A percentile compares a stretch with the other conserved stretches of the same genome.
These are phyloP conservation scores for Heritiera fomes DNA, from an alignment of 345 rosid genomes.

Conservation along the genomic window DNA sequence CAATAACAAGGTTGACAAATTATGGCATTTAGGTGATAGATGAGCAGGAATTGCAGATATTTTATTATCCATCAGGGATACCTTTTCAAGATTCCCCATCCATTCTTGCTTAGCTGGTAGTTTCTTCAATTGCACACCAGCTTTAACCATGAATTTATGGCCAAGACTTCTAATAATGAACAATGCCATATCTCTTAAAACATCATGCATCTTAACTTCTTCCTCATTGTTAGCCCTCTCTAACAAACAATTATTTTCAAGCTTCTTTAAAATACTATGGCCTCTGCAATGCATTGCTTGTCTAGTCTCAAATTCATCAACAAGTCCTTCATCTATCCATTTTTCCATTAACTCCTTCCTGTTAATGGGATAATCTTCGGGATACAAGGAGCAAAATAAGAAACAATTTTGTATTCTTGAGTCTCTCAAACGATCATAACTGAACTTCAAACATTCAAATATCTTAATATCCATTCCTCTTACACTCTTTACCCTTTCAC, in stretches of 20 bases:
- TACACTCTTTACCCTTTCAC: neutral
- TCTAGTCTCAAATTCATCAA: slow-evolving; percentile 3
- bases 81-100: neutral
- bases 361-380: neutral
- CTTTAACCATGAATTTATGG: neutral
- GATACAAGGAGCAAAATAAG: neutral
- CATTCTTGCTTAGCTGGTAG: neutral
- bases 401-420: neutral
- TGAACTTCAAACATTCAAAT: slow-evolving; percentile 4
- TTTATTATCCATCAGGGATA: neutral
- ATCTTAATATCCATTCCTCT: neutral
- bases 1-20: neutral
- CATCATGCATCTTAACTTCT: slow-evolving; percentile 9
- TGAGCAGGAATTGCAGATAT: neutral
- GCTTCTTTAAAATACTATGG: slow-evolving; percentile 7
- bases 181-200: neutral
- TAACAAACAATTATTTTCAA: neutral
- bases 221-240: slow-evolving; percentile 8
- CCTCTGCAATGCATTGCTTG: slow-evolving; percentile 3
- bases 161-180: neutral
- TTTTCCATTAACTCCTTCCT: slow-evolving; percentile 3
- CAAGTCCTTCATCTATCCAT: slow-evolving; percentile 1
- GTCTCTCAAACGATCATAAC: neutral
- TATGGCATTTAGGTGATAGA: neutral
- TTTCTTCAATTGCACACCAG: slow-evolving; percentile 3